phyloP scores from a whole-genome alignment of 2,329 filamentous ascomycete species.

The Aspergillus hortae region DNA sequence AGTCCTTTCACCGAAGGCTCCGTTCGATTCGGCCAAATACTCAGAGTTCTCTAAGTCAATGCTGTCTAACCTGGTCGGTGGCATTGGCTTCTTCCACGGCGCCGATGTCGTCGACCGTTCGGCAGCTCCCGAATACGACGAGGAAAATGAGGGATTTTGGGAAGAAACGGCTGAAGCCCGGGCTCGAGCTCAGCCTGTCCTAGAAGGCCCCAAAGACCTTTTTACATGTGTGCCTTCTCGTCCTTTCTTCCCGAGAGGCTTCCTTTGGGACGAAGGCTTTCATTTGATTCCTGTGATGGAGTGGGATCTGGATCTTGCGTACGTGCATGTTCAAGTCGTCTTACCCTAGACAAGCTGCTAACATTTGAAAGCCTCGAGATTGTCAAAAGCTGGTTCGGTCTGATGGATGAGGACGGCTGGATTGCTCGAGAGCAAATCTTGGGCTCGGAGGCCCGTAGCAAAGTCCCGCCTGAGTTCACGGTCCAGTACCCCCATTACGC shows the following conservation, averaged over 20 bases:
- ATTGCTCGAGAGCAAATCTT: slow-evolving; percentile 95
- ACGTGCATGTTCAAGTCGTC: slow-evolving; percentile 16
- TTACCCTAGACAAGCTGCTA: slow-evolving; percentile 9
- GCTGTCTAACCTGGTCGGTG: slow-evolving; percentile 90
- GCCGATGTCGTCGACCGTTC: slow-evolving; percentile 85
- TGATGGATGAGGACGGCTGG: slow-evolving; percentile 97
- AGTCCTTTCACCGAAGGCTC: slow-evolving; percentile 68
- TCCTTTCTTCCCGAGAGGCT: slow-evolving; percentile 93
- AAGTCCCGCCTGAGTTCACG: slow-evolving; percentile 90
- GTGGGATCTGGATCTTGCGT: slow-evolving; percentile 86
- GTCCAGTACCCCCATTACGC: slow-evolving; percentile 96
- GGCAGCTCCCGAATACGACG: slow-evolving; percentile 87
- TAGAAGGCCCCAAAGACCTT: slow-evolving; percentile 81
- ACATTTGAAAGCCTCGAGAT: slow-evolving; percentile 61
- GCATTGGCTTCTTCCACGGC: slow-evolving; percentile 93
- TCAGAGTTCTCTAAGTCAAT: slow-evolving; percentile 79
- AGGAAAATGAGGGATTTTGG: slow-evolving; percentile 95
- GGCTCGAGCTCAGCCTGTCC: slow-evolving; percentile 61
- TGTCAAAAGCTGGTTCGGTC: slow-evolving; percentile 89
- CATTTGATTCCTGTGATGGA: slow-evolving; percentile 87
- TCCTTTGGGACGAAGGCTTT: slow-evolving; percentile 98
- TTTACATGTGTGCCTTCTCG: slow-evolving; percentile 89
- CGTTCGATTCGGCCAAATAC: slow-evolving; percentile 72
- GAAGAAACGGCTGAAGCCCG: slow-evolving; percentile 81
- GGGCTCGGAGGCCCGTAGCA: slow-evolving; percentile 85